Percentiles rank a stretch among this genome's conserved stretches.
Evolutionary conservation across 2,329 filamentous ascomycete species (phyloP).

Genomic region (Teratosphaeria epicoccoides): DNA sequence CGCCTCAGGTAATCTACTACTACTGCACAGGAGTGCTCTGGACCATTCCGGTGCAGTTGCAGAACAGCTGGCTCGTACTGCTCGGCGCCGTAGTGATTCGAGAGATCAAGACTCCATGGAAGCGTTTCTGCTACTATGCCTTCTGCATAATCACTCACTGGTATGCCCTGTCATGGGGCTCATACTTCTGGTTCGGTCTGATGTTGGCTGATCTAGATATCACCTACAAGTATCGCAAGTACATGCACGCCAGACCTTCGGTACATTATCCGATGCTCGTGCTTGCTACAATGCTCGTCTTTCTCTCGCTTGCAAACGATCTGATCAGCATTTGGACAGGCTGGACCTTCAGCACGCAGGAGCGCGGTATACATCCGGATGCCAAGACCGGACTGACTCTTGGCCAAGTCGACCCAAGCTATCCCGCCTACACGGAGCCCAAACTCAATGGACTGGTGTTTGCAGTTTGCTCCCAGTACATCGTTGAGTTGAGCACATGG

Average conservation of each 20-base stretch:
- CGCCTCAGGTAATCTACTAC: constrained; percentile 37
- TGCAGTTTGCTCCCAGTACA: constrained; percentile 22
- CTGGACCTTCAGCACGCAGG: constrained; percentile 20
- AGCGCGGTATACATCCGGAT: constrained; percentile 37
- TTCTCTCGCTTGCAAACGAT: constrained; percentile 29
- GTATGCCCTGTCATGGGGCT: constrained; percentile 38
- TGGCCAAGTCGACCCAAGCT: constrained; percentile 26
- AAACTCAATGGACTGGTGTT: constrained; percentile 37
- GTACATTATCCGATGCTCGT: constrained; percentile 29
- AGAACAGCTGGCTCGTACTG: constrained; percentile 36
- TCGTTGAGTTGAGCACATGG: constrained; percentile 26
- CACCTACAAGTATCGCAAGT: constrained; percentile 35
- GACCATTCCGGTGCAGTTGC: constrained; percentile 40
- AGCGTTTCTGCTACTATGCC: constrained; percentile 35
- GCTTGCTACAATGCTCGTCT: constrained; percentile 25
- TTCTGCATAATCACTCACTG: constrained; percentile 37
- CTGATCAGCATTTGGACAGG: constrained; percentile 30
- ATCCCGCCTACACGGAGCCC: constrained; percentile 35
- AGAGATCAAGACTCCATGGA: constrained; percentile 37
- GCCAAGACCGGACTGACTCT: constrained; percentile 27
- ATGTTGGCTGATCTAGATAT: constrained; percentile 37
- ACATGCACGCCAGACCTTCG: constrained; percentile 24
- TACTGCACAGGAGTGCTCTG: constrained; percentile 41
- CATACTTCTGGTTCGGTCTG: constrained; percentile 37
- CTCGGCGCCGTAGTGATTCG: constrained; percentile 33